Conservation (phyloP, 106 monocot genomes). For the Dioscorea alata region DNA sequence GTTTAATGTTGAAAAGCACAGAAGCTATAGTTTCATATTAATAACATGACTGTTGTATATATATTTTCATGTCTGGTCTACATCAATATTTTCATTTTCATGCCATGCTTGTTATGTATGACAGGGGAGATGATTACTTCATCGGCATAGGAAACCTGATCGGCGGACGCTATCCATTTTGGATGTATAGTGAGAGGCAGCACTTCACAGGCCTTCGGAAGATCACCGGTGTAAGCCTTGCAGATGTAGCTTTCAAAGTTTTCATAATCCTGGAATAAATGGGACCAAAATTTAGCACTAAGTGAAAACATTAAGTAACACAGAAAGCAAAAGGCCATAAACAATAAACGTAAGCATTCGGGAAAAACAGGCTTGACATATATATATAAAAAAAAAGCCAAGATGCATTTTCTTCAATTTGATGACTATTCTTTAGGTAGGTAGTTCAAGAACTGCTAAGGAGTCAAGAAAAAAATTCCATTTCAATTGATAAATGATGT, state of each 20-base stretch:
- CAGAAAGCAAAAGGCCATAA: background rate
- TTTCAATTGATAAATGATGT: too few relatives aligned
- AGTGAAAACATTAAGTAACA: background rate
- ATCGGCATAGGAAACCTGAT: conserved; percentile 9
- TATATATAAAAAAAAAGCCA: too few relatives aligned
- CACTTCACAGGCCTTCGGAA: conserved; percentile 35
- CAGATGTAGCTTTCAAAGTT: conserved; percentile 53
- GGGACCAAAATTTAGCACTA: background rate
- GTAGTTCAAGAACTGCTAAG: too few relatives aligned
- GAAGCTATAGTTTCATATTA: too few relatives aligned
- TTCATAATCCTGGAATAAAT: conserved; percentile 48
- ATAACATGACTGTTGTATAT: too few relatives aligned
- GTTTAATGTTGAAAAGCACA: too few relatives aligned
- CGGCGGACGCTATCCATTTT: conserved; percentile 11
- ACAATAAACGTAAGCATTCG: too few relatives aligned
- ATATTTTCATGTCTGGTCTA: background rate
- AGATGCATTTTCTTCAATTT: background rate
- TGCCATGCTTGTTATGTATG: background rate
- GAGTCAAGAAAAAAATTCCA: too few relatives aligned
- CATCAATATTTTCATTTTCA: conserved; percentile 1
- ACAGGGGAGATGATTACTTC: background rate
- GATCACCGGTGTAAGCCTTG: conserved; percentile 46
- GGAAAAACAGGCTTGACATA: too few relatives aligned
- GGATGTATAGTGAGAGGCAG: background rate
- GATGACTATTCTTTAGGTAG: background rate